phyloP scores from a whole-genome alignment of 169 alveolate species.

The Sarcocystis neurona region DNA sequence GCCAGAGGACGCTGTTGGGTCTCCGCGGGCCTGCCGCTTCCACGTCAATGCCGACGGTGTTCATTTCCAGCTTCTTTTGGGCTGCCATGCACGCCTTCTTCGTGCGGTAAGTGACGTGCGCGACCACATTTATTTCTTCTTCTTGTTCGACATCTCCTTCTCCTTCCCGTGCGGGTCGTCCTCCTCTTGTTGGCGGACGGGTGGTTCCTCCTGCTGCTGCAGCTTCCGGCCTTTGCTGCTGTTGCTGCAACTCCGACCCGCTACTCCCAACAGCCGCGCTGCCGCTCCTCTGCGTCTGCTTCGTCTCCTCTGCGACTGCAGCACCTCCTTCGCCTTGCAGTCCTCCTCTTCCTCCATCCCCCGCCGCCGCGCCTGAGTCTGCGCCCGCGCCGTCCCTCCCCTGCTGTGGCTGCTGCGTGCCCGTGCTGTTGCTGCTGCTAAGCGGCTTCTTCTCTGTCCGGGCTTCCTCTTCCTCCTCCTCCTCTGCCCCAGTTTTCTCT shows the following conservation, averaged over 20 bases:
- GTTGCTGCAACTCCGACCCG: background rate
- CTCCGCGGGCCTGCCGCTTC: conserved; percentile 60
- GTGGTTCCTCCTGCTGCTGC: conserved; percentile 37
- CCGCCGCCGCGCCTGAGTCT: background rate
- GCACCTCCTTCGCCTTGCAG: too few species aligned
- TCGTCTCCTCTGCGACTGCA: too few species aligned
- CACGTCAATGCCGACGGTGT: conserved; percentile 14
- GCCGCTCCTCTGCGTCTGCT: too few species aligned
- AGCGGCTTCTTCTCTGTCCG: too few species aligned
- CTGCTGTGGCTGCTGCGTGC: background rate
- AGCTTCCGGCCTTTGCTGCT: background rate
- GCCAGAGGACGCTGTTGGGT: conserved; percentile 49
- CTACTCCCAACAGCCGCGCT: too few species aligned
- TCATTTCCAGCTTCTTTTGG: conserved; percentile 40
- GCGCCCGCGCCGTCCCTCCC: background rate
- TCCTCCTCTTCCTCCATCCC: too few species aligned
- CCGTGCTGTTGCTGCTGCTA: conserved; percentile 19
- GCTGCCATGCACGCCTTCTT: conserved; percentile 53
- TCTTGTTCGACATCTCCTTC: background rate
- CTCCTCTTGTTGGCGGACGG: too few species aligned
- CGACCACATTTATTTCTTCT: conserved; percentile 11
- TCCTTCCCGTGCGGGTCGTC: background rate
- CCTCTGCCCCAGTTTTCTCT: background rate
- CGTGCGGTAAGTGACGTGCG: conserved; percentile 50
- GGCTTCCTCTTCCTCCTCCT: background rate